phyloP scores from a whole-genome alignment of 2,329 filamentous ascomycete genomes.

The Colletotrichum salicis region DNA sequence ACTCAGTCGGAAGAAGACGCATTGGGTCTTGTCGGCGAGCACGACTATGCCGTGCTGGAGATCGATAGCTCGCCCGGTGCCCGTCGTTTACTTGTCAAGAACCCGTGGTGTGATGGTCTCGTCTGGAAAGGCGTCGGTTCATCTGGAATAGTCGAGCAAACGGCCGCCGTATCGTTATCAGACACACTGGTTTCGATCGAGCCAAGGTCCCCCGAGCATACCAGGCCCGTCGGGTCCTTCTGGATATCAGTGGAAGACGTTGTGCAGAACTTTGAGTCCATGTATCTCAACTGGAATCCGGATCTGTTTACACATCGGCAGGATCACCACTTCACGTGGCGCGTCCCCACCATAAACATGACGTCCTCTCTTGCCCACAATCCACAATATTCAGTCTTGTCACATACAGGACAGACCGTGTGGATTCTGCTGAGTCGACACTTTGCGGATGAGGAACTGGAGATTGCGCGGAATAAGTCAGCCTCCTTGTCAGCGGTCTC shows the following conservation, averaged over 20 bases:
- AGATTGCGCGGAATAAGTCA: constrained; percentile 60
- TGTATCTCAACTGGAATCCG: constrained; percentile 98
- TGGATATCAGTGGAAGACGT: constrained; percentile 94
- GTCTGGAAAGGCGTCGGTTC: constrained; percentile 70
- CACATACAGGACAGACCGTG: constrained; percentile 67
- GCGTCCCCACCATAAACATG: constrained; percentile 62
- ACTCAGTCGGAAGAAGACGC: constrained; percentile 80
- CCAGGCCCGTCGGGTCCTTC: constrained; percentile 74
- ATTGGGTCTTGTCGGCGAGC: constrained; percentile 85
- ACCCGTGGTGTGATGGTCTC: constrained; percentile 90
- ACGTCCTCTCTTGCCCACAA: constrained; percentile 70
- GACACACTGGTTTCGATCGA: constrained; percentile 30
- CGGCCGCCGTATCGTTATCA: background rate
- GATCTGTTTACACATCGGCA: constrained; percentile 82
- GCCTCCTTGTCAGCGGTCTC: constrained; percentile 56
- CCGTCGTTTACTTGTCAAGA: constrained; percentile 85
- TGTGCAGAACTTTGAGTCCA: constrained; percentile 90
- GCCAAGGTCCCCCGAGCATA: constrained; percentile 36
- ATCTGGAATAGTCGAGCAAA: constrained; percentile 27
- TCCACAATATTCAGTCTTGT: constrained; percentile 77
- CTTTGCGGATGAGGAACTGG: constrained; percentile 76
- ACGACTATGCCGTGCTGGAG: constrained; percentile 92
- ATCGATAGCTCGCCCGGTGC: constrained; percentile 71
- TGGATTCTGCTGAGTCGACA: constrained; percentile 92
- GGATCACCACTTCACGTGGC: constrained; percentile 92